Percentiles rank a stretch among this genome's conserved stretches.
phyloP scores from a whole-genome alignment of 345 rosid species.

The Hypericum perforatum region DNA sequence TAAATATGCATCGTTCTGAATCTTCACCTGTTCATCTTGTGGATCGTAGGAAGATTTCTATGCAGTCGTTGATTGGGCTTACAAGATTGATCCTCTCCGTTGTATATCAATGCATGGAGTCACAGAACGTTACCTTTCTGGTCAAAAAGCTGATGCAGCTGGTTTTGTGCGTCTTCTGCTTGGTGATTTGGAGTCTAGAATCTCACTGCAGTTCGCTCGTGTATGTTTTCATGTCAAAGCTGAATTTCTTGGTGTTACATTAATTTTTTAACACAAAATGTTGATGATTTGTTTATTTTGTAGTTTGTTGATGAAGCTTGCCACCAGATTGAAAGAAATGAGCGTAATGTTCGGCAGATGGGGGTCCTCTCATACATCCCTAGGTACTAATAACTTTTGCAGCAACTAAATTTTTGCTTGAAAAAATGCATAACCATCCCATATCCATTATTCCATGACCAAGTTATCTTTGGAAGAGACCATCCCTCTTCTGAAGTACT shows the following conservation, averaged over 20 bases:
- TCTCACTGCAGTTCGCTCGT: conserved; percentile 83
- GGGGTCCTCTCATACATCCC: conserved; percentile 93
- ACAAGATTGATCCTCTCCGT: conserved; percentile 90
- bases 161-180: conserved; percentile 97
- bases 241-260: conserved; percentile 2
- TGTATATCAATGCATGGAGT: conserved; percentile 99
- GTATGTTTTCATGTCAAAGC: conserved; percentile 36
- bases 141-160: conserved; percentile 99
- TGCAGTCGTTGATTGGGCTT: conserved; percentile 99
- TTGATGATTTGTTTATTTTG: conserved; percentile 14
- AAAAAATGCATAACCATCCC: too few species aligned
- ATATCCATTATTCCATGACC: too few species aligned
- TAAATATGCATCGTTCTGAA: conserved; percentile 7
- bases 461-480: too few species aligned
- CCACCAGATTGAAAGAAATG: conserved; percentile 91
- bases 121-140: conserved; percentile 91
- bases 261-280: conserved; percentile 13
- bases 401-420: too few species aligned
- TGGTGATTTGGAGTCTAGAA: conserved; percentile 84
- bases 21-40: conserved; percentile 5
- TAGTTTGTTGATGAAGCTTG: conserved; percentile 99
- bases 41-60: conserved; percentile 79
- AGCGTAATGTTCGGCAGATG: conserved; percentile 76
- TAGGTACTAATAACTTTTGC: conserved; percentile 31
- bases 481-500: too few species aligned